Evolutionary conservation across 108 stramenopile genomes (phyloP), one percentile per base, ranked within the genome.

Genomic region (Fistulifera pelliculosa): DNA sequence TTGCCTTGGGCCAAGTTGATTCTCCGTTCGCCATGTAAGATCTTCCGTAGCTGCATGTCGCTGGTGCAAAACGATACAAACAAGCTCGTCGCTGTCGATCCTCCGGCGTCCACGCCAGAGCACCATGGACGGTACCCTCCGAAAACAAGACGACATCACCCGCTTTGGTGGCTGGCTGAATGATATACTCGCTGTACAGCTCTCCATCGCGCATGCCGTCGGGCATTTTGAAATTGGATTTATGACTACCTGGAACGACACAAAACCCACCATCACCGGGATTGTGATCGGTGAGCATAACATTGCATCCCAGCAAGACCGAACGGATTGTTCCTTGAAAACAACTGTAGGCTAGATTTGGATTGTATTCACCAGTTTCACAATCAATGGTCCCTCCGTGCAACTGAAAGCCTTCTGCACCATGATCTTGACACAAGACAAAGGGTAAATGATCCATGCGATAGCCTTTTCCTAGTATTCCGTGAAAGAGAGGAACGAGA

Each of bases 71-170:
- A 35, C 94, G 68, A 61, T 85, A 95, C 51, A 95, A 70, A 1
- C 83, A 84, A 35, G 80, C 73, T 12, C 91, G 66, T 23, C 94
- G 68, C 53, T 85, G 85, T 47, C 55, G 55, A 22, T 41, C 31
- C 10, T 76, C 66, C 0, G 62, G 51, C 0, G 57, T 82, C 94
- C 94, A 95, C 10, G 79, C 66, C 74, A 89, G 67, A 7, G 90
- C 90, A 26, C 94, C 94, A 69, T 95, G 94, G 0, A 95, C 83
- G 5, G 94, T 95, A 1, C 91, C 94, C 58, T 95, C 94, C 25
- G 69, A 71, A 58, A 93, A 95, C 17, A 95, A 54, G 15, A 95
- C 83, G 0, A 93, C 94, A 71, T 95, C 94, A 12, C 94, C 94
- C 8, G 94, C 89, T 66, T 91, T 86, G 40, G 89, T 89, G n/a